A percentile compares a stretch with the other conserved stretches of the same genome.
phyloP scores from a whole-genome alignment of 352 stramenopile species.

The Pythium folliculosum region DNA sequence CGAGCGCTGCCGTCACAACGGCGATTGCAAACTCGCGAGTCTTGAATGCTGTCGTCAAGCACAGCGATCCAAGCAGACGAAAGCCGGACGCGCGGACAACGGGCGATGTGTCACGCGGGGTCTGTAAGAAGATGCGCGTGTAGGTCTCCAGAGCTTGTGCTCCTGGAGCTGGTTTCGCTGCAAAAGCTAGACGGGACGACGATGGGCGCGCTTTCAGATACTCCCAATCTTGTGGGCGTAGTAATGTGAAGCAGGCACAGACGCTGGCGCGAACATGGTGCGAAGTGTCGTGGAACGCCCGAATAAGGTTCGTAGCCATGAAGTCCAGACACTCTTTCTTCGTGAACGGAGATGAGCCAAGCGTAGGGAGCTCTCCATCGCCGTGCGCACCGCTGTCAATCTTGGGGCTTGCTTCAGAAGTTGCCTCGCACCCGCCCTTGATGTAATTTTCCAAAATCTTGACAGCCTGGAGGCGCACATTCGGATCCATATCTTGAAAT shows the following conservation, averaged over 20 bases:
- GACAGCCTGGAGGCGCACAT: conserved; percentile 83
- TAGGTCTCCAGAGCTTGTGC: conserved; percentile 62
- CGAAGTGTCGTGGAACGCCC: conserved; percentile 83
- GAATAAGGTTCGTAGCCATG: conserved; percentile 76
- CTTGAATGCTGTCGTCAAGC: conserved; percentile 76
- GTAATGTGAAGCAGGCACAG: conserved; percentile 84
- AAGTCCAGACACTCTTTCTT: conserved; percentile 71
- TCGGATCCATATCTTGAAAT: conserved; percentile 85
- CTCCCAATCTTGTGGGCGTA: conserved; percentile 68
- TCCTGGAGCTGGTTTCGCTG: conserved; percentile 27
- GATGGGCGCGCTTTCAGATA: conserved; percentile 42
- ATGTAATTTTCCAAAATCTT: conserved; percentile 91
- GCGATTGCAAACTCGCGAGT: conserved; percentile 61
- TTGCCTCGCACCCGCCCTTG: conserved; percentile 43
- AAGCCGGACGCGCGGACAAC: conserved; percentile 82
- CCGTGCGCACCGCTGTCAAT: background rate
- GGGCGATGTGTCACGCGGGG: conserved; percentile 72
- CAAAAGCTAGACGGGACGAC: conserved; percentile 34
- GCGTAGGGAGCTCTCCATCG: too few species aligned
- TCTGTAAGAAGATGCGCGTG: conserved; percentile 74
- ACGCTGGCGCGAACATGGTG: conserved; percentile 86
- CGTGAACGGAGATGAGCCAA: conserved; percentile 1
- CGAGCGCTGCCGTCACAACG: conserved; percentile 64
- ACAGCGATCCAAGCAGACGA: conserved; percentile 75
- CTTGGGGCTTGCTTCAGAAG: background rate